Evolutionary conservation across 202 grass and related monocot species (phyloP).

Genomic region (Hordeum pubiflorum): DNA sequence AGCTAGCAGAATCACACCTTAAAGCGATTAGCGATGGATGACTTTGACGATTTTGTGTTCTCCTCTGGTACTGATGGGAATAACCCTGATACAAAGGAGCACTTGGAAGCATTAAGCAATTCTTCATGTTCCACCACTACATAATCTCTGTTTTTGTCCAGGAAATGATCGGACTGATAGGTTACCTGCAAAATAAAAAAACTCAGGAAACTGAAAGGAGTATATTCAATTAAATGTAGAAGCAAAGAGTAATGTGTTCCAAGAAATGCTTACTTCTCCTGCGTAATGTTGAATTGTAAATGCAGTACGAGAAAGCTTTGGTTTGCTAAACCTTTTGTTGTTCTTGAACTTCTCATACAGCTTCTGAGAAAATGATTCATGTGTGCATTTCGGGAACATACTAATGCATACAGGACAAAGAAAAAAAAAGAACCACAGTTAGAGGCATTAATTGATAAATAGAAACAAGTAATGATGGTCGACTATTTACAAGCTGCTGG

Average conservation of each 20-base stretch:
- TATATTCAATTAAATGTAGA: conserved; percentile 19
- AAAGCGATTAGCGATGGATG: conserved; percentile 76
- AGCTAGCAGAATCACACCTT: conserved; percentile 46
- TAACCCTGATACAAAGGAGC: conserved; percentile 66
- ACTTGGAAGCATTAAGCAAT: conserved; percentile 79
- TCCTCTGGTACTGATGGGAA: conserved; percentile 65
- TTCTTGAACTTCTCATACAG: conserved; percentile 71
- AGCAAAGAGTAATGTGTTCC: conserved; percentile 11
- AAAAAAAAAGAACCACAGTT: conserved; percentile 26
- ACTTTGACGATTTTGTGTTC: conserved; percentile 82
- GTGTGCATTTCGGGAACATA: conserved; percentile 81
- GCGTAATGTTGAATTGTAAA: conserved; percentile 88
- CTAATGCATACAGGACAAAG: conserved; percentile 39
- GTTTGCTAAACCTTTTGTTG: conserved; percentile 83
- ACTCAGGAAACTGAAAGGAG: conserved; percentile 20
- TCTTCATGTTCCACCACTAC: conserved; percentile 79
- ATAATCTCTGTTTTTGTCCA: conserved; percentile 98
- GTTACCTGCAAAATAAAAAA: conserved; percentile 47
- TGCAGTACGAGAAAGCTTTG: conserved; percentile 79
- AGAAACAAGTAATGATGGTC: conserved; percentile 14
- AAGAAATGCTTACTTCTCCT: conserved; percentile 68
- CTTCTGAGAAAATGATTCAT: conserved; percentile 76
- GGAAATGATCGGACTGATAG: conserved; percentile 76
- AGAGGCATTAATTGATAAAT: background rate
- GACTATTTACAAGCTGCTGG: conserved; percentile 2